phyloP scores from a whole-genome alignment of 805 yeast genomes.

The Sungouiozyma ichnusensis region DNA sequence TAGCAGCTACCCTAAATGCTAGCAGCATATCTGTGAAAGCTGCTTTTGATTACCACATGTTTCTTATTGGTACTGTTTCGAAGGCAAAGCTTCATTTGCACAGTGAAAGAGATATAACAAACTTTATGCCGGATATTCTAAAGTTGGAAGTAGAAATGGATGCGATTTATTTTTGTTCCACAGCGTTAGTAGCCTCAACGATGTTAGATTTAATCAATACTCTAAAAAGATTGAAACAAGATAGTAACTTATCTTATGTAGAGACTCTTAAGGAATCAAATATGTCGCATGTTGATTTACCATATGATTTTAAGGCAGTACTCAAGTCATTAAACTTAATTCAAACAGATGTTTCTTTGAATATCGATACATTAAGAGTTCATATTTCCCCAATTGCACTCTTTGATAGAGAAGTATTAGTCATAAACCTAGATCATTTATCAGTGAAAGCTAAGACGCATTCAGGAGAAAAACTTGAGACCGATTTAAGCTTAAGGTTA shows the following conservation, averaged over 20 bases:
- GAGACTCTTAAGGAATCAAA: conserved; percentile 62
- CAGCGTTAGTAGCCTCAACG: conserved; percentile 81
- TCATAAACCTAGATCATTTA: conserved; percentile 45
- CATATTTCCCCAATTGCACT: conserved; percentile 79
- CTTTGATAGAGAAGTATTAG: conserved; percentile 65
- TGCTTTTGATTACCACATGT: conserved; percentile 79
- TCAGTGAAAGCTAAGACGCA: conserved; percentile 39
- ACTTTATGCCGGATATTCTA: conserved; percentile 48
- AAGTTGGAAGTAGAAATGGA: conserved; percentile 41
- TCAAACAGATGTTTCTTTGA: conserved; percentile 58
- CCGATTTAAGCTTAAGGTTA: conserved; percentile 50
- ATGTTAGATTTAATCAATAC: conserved; percentile 68
- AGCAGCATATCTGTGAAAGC: conserved; percentile 46
- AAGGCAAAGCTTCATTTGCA: conserved; percentile 44
- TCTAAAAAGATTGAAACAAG: conserved; percentile 59
- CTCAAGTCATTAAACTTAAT: conserved; percentile 30
- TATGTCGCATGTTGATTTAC: conserved; percentile 16
- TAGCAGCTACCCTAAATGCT: conserved; percentile 49
- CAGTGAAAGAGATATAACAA: conserved; percentile 49
- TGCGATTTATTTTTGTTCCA: conserved; percentile 50
- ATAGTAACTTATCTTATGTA: conserved; percentile 57
- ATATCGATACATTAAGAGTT: conserved; percentile 43
- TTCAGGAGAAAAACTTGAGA: conserved; percentile 32
- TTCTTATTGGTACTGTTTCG: conserved; percentile 50
- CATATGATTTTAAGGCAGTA: conserved; percentile 22